phyloP scores from a whole-genome alignment of 2,329 filamentous ascomycete species.

The Aspergillus sp. region DNA sequence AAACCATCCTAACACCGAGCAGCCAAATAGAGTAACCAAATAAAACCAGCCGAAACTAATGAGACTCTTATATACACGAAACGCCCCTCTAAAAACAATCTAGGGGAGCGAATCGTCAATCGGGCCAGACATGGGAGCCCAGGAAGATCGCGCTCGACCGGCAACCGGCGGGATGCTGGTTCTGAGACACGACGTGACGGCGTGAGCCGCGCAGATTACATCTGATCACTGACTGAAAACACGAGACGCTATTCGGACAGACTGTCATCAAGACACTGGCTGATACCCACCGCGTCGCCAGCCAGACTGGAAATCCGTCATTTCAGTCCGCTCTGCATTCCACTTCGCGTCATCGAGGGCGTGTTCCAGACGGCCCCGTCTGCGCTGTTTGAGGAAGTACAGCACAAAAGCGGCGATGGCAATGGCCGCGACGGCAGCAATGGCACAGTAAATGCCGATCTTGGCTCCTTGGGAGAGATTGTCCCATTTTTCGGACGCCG shows the following conservation, averaged over 20 bases:
- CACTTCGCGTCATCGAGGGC: slow-evolving; percentile 40
- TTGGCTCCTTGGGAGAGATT: slow-evolving; percentile 39
- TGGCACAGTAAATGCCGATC: slow-evolving; percentile 37
- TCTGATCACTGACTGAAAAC: too few relatives aligned
- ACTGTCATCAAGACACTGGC: slow-evolving; percentile 9
- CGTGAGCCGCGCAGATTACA: too few relatives aligned
- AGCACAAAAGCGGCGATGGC: slow-evolving; percentile 30
- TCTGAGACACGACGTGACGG: too few relatives aligned
- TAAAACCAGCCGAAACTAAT: background rate
- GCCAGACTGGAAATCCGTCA: slow-evolving; percentile 28
- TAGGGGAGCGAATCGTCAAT: background rate
- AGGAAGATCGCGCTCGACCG: background rate
- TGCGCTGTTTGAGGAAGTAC: slow-evolving; percentile 43
- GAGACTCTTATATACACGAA: background rate
- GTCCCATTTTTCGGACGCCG: slow-evolving; percentile 33
- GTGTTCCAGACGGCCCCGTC: slow-evolving; percentile 41
- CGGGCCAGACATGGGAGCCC: background rate
- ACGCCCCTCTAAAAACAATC: background rate
- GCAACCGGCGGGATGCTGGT: background rate
- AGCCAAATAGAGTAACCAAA: background rate
- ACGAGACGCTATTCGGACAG: too few relatives aligned
- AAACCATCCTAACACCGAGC: too few relatives aligned
- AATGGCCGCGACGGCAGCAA: slow-evolving; percentile 24
- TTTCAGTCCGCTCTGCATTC: slow-evolving; percentile 29
- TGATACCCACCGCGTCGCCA: slow-evolving; percentile 25